These are phyloP conservation scores for Hymenochaete sp. DNA, from an alignment of 1,284 basidiomycete genomes.

Conservation along the genomic window DNA sequence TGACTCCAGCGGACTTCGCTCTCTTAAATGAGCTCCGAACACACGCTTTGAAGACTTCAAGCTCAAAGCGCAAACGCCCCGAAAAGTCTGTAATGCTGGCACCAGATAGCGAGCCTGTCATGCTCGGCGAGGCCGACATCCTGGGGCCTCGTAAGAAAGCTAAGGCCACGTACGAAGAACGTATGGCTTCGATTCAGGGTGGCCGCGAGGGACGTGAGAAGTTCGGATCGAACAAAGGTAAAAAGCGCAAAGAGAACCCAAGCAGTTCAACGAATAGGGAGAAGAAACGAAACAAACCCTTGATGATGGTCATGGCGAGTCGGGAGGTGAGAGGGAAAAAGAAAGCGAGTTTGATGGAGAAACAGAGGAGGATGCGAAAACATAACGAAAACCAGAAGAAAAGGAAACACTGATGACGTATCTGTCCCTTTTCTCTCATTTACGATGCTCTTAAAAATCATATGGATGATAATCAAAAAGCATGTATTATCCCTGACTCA, in stretches of 20 bases:
- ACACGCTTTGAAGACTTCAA: slow-evolving; percentile 48
- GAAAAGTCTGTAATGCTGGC: slow-evolving; percentile 39
- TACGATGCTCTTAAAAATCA: no score
- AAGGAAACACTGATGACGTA: slow-evolving; percentile 6
- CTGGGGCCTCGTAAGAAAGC: slow-evolving; percentile 90
- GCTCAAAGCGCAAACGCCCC: slow-evolving; percentile 81
- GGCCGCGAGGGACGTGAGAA: slow-evolving; percentile 95
- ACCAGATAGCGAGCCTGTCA: slow-evolving; percentile 43
- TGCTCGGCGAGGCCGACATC: slow-evolving; percentile 89
- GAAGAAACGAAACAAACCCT: slow-evolving; percentile 85
- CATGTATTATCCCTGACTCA: no score
- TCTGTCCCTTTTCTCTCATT: not conserved
- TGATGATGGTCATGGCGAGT: slow-evolving; percentile 87
- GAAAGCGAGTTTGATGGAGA: slow-evolving; percentile 79
- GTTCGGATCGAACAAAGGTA: slow-evolving; percentile 84
- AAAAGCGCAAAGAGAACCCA: slow-evolving; percentile 72
- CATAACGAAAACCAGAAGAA: slow-evolving; percentile 70
- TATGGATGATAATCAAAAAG: not conserved
- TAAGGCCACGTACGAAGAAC: slow-evolving; percentile 92
- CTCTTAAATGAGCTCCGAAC: slow-evolving; percentile 86
- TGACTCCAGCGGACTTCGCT: slow-evolving; percentile 96
- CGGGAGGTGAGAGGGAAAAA: slow-evolving; percentile 75
- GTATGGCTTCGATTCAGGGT: slow-evolving; percentile 85
- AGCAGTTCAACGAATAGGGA: slow-evolving; percentile 85
- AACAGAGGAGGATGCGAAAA: slow-evolving; percentile 68